Evolutionary conservation across 2,329 filamentous ascomycete genomes (phyloP).

Genomic region (Sporothrix curviconia): DNA sequence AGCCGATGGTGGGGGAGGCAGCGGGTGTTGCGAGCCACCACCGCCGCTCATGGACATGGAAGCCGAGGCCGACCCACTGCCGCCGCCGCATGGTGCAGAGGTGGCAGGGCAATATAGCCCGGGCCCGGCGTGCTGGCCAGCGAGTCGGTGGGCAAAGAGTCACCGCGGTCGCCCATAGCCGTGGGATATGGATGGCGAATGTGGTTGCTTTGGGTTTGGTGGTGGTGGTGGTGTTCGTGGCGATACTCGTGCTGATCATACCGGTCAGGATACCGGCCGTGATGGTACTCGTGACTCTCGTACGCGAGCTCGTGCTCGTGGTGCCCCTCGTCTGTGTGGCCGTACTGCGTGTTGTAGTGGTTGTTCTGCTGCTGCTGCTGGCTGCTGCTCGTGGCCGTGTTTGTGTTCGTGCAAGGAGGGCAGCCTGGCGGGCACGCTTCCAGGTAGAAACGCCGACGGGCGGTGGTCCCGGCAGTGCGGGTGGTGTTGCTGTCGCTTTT

Average conservation of each 20-base stretch:
- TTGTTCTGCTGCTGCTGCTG: neutral
- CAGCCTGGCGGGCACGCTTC: slow-evolving; percentile 24
- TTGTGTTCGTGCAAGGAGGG: slow-evolving; percentile 9
- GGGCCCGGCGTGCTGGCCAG: slow-evolving; percentile 47
- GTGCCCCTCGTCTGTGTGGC: slow-evolving; percentile 10
- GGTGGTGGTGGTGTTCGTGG: slow-evolving; percentile 3
- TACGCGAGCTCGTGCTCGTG: slow-evolving; percentile 15
- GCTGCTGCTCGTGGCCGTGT: slow-evolving; percentile 18
- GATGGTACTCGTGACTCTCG: no score
- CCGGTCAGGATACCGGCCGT: no score
- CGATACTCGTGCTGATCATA: slow-evolving; percentile 5
- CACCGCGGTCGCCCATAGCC: slow-evolving; percentile 43
- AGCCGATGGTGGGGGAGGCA: neutral
- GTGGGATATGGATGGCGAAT: slow-evolving; percentile 47
- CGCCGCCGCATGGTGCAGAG: slow-evolving; percentile 7
- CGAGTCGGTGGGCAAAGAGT: slow-evolving; percentile 53
- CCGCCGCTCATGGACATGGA: neutral
- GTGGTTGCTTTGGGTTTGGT: slow-evolving; percentile 22
- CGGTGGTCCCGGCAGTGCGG: slow-evolving; percentile 41
- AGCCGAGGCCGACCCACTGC: neutral
- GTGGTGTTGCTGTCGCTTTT: neutral
- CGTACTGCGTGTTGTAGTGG: slow-evolving; percentile 1
- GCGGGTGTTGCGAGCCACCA: neutral
- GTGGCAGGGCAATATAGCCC: slow-evolving; percentile 28
- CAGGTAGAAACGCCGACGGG: slow-evolving; percentile 47